Conservation (phyloP, 192 early-diverging fungal genomes). For the Entophlyctis helioformis region DNA sequence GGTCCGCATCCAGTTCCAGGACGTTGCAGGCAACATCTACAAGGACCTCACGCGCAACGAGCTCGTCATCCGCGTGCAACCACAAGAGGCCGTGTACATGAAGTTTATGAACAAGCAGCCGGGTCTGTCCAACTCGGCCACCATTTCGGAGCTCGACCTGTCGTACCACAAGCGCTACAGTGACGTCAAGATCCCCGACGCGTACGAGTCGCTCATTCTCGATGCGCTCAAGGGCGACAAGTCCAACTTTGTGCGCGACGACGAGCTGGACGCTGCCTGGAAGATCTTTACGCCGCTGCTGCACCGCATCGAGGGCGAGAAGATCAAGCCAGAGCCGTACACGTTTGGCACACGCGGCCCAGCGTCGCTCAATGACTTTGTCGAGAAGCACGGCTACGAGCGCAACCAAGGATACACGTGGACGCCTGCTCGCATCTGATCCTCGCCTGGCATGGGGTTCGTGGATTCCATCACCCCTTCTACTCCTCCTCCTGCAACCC, state of each 20-base stretch:
- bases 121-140: constrained; percentile 71
- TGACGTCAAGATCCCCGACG: constrained; percentile 87
- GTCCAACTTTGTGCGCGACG: constrained; percentile 79
- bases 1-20: constrained; percentile 93
- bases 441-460: no score
- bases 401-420: constrained; percentile 26
- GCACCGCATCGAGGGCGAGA: constrained; percentile 66
- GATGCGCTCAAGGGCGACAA: constrained; percentile 88
- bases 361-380: constrained; percentile 60
- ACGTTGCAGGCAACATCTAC: constrained; percentile 78
- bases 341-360: constrained; percentile 79
- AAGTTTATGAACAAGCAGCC: constrained; percentile 93
- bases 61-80: constrained; percentile 89
- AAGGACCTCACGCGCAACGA: constrained; percentile 76
- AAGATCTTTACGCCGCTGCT: constrained; percentile 94
- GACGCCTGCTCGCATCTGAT: constrained; percentile 19
- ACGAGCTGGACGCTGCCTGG: constrained; percentile 86
- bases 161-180: constrained; percentile 83
- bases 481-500: no score
- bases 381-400: constrained; percentile 41
- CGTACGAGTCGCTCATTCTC: constrained; percentile 91
- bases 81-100: constrained; percentile 91
- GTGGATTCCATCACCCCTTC: no score
- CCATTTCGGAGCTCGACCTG: constrained; percentile 87
- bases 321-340: constrained; percentile 61